phyloP scores from a whole-genome alignment of 495 filamentous ascomycete species.

The Neurospora sp. region DNA sequence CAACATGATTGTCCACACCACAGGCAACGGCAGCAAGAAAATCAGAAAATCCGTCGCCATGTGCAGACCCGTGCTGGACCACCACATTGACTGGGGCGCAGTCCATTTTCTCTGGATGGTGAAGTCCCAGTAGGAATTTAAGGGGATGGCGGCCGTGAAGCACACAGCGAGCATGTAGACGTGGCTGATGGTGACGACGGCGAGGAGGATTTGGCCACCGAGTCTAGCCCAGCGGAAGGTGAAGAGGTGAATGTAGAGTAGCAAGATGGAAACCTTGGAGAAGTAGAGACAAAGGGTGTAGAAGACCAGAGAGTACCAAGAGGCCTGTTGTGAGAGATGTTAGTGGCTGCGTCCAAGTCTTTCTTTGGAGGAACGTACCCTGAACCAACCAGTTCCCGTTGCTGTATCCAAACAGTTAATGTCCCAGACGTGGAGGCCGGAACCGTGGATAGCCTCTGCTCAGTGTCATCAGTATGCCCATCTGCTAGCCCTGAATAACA shows the following conservation, averaged over 20 bases:
- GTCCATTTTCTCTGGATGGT: constrained; percentile 13
- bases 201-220: constrained; percentile 20
- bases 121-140: constrained; percentile 23
- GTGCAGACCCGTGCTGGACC: constrained; percentile 25
- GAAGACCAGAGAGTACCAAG: constrained; percentile 22
- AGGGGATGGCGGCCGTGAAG: constrained; percentile 21
- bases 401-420: constrained; percentile 14
- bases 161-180: constrained; percentile 17
- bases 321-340: constrained; percentile 7
- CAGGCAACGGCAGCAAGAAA: constrained; percentile 25
- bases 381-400: constrained; percentile 13
- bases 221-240: constrained; percentile 23
- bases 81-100: constrained; percentile 20
- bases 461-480: not conserved
- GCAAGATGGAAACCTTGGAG: constrained; percentile 28
- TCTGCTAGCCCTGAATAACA: not conserved
- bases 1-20: constrained; percentile 29
- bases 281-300: constrained; percentile 20
- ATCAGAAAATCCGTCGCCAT: constrained; percentile 28
- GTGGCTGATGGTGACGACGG: constrained; percentile 13
- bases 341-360: not conserved
- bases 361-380: constrained; percentile 10
- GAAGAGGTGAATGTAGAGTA: constrained; percentile 32
- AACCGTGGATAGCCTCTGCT: constrained; percentile 16
- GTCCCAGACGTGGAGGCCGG: constrained; percentile 21